Percentiles rank a stretch among this genome's conserved stretches.
Evolutionary conservation across 768 basidiomycete species (phyloP).

Genomic region (Lactarius hengduanensis): DNA sequence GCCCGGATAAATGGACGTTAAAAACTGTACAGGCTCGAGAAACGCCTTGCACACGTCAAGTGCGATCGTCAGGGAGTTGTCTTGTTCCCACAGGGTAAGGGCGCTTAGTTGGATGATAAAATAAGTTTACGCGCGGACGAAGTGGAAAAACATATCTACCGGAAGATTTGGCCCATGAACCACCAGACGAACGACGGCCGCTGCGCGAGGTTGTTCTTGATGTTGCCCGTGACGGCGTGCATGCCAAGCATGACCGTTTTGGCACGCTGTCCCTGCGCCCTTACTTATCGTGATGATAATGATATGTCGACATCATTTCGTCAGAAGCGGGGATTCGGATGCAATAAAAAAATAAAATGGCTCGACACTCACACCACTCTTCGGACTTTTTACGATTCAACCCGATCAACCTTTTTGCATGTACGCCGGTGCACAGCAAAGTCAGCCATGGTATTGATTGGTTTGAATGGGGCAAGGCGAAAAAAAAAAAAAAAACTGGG

Average conservation of each 20-base stretch:
- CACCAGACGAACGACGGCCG: constrained; percentile 68
- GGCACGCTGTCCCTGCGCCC: constrained; percentile 39
- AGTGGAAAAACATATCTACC: constrained; percentile 37
- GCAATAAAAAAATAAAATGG: constrained; percentile 19
- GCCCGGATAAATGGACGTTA: constrained; percentile 22
- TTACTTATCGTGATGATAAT: constrained; percentile 14
- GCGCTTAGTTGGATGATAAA: constrained; percentile 38
- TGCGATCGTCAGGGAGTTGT: constrained; percentile 54
- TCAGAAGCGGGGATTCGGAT: constrained; percentile 18
- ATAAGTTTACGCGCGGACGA: not conserved
- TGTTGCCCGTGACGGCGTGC: constrained; percentile 52
- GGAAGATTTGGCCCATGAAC: constrained; percentile 68
- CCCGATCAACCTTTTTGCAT: constrained; percentile 34
- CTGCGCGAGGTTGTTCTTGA: constrained; percentile 45
- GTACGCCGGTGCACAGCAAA: constrained; percentile 22
- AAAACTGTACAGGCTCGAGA: constrained; percentile 41
- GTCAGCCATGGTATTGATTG: not conserved
- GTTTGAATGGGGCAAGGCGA: constrained; percentile 29
- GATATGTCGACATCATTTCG: not conserved
- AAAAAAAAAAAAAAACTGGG: constrained; percentile 43
- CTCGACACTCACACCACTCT: constrained; percentile 57
- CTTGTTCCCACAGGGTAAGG: constrained; percentile 55
- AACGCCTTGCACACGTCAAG: constrained; percentile 59
- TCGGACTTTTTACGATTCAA: constrained; percentile 52
- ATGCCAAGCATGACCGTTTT: constrained; percentile 56